phyloP scores from a whole-genome alignment of 2,329 filamentous ascomycete genomes.

The Aspergillus versicolor region DNA sequence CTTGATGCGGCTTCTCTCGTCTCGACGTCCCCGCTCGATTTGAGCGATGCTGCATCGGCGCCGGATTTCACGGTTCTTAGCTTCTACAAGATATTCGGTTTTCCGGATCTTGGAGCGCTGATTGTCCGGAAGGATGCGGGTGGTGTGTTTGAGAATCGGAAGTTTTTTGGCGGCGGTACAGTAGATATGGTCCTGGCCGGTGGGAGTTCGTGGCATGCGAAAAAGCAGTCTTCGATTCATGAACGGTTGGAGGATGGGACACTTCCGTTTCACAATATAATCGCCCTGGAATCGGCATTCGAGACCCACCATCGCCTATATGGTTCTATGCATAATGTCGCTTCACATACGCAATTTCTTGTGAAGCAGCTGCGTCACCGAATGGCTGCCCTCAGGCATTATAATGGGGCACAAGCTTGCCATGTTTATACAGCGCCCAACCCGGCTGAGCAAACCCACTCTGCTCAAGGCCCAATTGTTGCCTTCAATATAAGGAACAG shows the following conservation, averaged over 20 bases:
- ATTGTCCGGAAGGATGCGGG: slow-evolving; percentile 74
- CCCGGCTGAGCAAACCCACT: slow-evolving; percentile 44
- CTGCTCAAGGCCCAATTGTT: slow-evolving; percentile 68
- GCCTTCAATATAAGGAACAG: slow-evolving; percentile 78
- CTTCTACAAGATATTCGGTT: slow-evolving; percentile 98
- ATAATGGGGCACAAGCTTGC: slow-evolving; percentile 66
- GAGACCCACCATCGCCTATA: slow-evolving; percentile 68
- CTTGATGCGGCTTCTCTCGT: slow-evolving; percentile 81
- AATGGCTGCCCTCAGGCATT: slow-evolving; percentile 63
- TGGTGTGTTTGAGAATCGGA: slow-evolving; percentile 62
- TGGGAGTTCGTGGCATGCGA: slow-evolving; percentile 80
- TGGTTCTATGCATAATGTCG: slow-evolving; percentile 67
- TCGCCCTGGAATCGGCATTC: slow-evolving; percentile 76
- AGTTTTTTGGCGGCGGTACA: slow-evolving; percentile 91
- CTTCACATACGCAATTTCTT: slow-evolving; percentile 69
- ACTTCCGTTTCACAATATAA: slow-evolving; percentile 83
- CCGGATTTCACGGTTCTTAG: slow-evolving; percentile 87
- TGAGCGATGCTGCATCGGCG: slow-evolving; percentile 59
- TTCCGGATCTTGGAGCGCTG: slow-evolving; percentile 83
- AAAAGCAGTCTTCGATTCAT: slow-evolving; percentile 71
- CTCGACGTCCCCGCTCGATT: slow-evolving; percentile 72
- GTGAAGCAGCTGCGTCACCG: slow-evolving; percentile 58
- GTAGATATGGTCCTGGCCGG: slow-evolving; percentile 82
- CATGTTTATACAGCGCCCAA: slow-evolving; percentile 57
- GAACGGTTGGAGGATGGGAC: slow-evolving; percentile 89